Base-by-base conservation (phyloP, 441 rosid genomes). In the Melastoma candidum region DNA sequence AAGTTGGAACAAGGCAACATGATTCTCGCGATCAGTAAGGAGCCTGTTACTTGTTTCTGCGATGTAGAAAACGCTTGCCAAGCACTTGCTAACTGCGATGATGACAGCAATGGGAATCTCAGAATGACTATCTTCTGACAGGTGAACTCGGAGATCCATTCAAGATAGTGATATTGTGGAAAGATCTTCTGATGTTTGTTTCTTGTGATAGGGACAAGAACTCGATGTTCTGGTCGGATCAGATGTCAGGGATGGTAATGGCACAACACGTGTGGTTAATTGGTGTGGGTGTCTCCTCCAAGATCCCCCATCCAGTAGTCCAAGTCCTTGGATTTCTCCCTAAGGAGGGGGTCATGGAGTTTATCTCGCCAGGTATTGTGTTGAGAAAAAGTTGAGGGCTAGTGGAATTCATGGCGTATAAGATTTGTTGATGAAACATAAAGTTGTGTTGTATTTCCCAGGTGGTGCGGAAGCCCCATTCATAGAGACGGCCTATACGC, bases 311-410 rank as follows among this genome's bases (percentile, higher is more conserved):
- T 72, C 75, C 87, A 25, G 97, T 96, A 12, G 97, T 94, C 12
- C 95, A 93, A 10, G 94, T 97, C 51, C 99, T 94, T 64, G 97
- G 99, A 13, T 94, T 90, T 71, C 95, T 94, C 69, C 99, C 97
- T 26, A 85, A 87, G 64, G 96, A 90, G 80, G 99, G 99, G 22
- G 22, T 49, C 97, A 90, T 63, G 97, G 97, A 49, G 99, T 90
- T 52, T 94, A 83, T 62, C 92, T 85, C n/a, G 83, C 92, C 43
- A 81, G 86, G 97, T 87, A 66, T 72, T 59, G 56, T 48, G 43
- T 61, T 6, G 22, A 10, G 7, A 51, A 47, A 51, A 36, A 1
- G 13, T 12, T 17, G 22, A 26, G 12, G 49, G 6, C 6, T 36
- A 4, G 41, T 1, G 6, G 41, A 36, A 36, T 4, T 36, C 41